A percentile compares a stretch with the other conserved stretches of the same genome.
Evolutionary conservation across 23 red algal species (phyloP).

Genomic region (Chondrus crispus): DNA sequence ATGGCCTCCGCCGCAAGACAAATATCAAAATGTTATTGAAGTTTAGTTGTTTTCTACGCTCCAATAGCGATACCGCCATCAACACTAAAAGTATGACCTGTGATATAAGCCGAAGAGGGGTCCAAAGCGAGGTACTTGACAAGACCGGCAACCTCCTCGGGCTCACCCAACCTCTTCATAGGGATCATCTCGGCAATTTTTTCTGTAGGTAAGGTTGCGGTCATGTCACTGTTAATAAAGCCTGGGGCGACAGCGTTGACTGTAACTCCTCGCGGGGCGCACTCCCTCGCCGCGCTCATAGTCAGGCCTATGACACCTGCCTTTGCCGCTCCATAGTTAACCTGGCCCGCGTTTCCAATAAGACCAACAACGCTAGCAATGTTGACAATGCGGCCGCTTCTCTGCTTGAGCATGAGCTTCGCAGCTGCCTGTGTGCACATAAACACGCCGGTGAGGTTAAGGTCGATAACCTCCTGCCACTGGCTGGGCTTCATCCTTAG

Average conservation of each 20-base stretch:
- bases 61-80: constrained; percentile 97
- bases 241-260: constrained; percentile 96
- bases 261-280: constrained; percentile 81
- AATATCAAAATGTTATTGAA: too few species aligned
- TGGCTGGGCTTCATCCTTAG: constrained; percentile 86
- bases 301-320: constrained; percentile 93
- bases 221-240: constrained; percentile 98
- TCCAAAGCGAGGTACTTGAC: constrained; percentile 90
- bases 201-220: constrained; percentile 68
- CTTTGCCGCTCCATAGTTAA: constrained; percentile 94
- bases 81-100: constrained; percentile 83
- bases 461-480: constrained; percentile 94
- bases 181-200: constrained; percentile 83
- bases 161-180: constrained; percentile 83
- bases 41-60: too few species aligned
- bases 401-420: constrained; percentile 98
- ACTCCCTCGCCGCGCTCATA: constrained; percentile 81
- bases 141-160: constrained; percentile 88
- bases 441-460: constrained; percentile 95
- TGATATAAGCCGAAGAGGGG: constrained; percentile 96
- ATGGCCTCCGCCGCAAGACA: too few species aligned
- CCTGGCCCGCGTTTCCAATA: constrained; percentile 95
- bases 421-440: constrained; percentile 87
- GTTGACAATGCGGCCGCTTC: constrained; percentile 92
- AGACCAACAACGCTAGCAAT: constrained; percentile 91